These are phyloP conservation scores for Malus hybrid DNA, from an alignment of 331 rosid species.

Conservation along the genomic window DNA sequence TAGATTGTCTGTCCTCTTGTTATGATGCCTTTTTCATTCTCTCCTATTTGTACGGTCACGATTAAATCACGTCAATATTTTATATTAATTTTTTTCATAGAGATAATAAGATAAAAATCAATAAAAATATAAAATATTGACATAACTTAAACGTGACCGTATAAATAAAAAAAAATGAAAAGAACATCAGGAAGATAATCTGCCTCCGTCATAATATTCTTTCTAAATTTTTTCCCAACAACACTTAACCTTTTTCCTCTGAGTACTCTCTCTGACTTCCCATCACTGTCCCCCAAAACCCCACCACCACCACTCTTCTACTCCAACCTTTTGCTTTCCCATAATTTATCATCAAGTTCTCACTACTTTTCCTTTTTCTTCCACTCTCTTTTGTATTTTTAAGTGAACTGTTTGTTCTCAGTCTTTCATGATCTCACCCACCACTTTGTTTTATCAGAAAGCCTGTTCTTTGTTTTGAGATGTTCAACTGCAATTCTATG, in stretches of 20 bases:
- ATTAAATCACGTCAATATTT: no score
- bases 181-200: no score
- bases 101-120: no score
- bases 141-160: no score
- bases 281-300: conserved; percentile 44
- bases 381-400: not conserved
- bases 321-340: conserved; percentile 48
- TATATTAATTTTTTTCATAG: no score
- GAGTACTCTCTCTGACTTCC: conserved; percentile 26
- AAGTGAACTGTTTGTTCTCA: not conserved
- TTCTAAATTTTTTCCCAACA: conserved; percentile 12
- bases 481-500: not conserved
- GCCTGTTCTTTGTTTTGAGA: not conserved
- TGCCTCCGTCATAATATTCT: not conserved
- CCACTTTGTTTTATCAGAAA: no score
- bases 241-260: conserved; percentile 5
- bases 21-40: no score
- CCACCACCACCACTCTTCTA: conserved; percentile 41
- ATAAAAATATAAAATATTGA: no score
- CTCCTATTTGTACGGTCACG: no score
- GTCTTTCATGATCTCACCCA: no score
- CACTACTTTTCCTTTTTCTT: conserved; percentile 14
- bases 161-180: no score
- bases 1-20: no score
- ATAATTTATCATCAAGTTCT: conserved; percentile 47